Evolutionary conservation across 331 rosid species (phyloP).

Genomic region (Pyracantha coccinea): DNA sequence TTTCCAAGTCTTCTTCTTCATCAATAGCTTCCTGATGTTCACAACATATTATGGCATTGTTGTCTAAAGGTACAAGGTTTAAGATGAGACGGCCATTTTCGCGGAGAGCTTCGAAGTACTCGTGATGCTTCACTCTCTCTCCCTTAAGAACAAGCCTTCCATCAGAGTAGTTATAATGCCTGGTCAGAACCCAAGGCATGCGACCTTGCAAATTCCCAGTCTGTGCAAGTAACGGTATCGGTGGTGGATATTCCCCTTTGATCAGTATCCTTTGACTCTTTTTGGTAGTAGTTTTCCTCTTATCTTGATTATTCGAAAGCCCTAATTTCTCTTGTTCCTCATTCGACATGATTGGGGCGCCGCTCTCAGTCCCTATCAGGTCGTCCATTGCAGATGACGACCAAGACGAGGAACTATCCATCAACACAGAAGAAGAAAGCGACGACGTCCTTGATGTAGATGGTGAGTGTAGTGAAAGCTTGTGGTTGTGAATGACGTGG

Average conservation of each 20-base stretch:
- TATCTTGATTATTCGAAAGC: neutral
- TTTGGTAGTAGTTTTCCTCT: neutral
- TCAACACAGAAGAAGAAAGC: neutral
- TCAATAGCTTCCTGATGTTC: no score
- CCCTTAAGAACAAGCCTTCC: constrained; percentile 36
- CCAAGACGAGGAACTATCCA: neutral
- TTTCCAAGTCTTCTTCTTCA: no score
- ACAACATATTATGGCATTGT: neutral
- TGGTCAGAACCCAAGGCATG: constrained; percentile 35
- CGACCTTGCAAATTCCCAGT: constrained; percentile 13
- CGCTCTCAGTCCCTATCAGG: constrained; percentile 64
- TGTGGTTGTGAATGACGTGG: constrained; percentile 18
- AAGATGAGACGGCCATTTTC: constrained; percentile 40
- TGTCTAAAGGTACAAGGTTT: constrained; percentile 16
- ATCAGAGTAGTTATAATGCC: constrained; percentile 10
- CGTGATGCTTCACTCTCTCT: constrained; percentile 21
- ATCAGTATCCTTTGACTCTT: neutral
- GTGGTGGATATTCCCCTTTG: constrained; percentile 32
- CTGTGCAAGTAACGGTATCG: constrained; percentile 26
- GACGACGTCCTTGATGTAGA: neutral
- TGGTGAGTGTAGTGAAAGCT: neutral
- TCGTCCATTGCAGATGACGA: constrained; percentile 24
- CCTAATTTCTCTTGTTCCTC: neutral
- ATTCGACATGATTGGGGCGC: constrained; percentile 19
- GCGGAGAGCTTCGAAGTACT: constrained; percentile 26